These are phyloP conservation scores for Euphorbia celastroides DNA, from an alignment of 441 rosid genomes.

Conservation along the genomic window DNA sequence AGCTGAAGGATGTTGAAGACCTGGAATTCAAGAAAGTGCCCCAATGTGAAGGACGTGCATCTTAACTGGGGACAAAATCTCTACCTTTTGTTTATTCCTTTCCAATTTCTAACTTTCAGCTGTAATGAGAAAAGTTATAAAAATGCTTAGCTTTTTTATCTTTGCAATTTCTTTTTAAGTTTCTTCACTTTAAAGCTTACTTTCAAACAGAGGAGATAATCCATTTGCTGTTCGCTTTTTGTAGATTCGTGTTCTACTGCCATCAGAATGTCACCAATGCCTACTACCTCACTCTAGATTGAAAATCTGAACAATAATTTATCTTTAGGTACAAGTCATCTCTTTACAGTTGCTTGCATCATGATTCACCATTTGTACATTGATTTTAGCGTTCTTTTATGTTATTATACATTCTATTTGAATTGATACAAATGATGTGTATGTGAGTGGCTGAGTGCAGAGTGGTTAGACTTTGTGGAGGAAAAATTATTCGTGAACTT, in stretches of 20 bases:
- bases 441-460: constrained; percentile 77
- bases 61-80: constrained; percentile 8
- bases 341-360: not conserved
- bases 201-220: too few relatives aligned
- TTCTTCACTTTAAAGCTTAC: too few relatives aligned
- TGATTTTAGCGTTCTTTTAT: not conserved
- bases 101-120: too few relatives aligned
- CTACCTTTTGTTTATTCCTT: too few relatives aligned
- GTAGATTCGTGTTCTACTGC: too few relatives aligned
- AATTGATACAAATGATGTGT: constrained; percentile 80
- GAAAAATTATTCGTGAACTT: constrained; percentile 58
- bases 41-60: constrained; percentile 36
- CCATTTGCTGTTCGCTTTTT: too few relatives aligned
- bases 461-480: constrained; percentile 63
- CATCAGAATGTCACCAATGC: too few relatives aligned
- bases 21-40: constrained; percentile 61
- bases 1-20: constrained; percentile 94
- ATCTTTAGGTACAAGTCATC: constrained; percentile 71
- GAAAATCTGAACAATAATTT: too few relatives aligned
- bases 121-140: too few relatives aligned
- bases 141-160: too few relatives aligned
- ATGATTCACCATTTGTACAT: not conserved
- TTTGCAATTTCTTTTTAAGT: too few relatives aligned
- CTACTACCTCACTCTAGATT: too few relatives aligned
- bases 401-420: constrained; percentile 49